Evolutionary conservation across 306 rosid species (phyloP).

Genomic region (Prunus mume): DNA sequence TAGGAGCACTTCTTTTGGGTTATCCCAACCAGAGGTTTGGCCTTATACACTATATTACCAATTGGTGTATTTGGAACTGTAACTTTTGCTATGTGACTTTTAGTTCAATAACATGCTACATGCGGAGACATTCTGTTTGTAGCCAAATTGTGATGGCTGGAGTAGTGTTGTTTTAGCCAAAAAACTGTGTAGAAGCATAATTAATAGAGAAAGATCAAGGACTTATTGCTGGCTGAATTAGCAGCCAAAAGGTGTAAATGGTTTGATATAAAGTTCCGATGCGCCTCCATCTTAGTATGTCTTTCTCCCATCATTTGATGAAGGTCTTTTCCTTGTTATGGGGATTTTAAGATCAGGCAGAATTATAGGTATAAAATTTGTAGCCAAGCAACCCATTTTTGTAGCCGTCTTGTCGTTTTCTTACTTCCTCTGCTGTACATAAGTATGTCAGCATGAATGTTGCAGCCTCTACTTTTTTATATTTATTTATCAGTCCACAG

Average conservation of each 20-base stretch:
- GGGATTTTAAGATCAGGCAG: background rate
- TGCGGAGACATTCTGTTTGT: background rate
- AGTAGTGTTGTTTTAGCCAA: background rate
- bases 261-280: background rate
- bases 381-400: background rate
- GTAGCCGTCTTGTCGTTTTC: background rate
- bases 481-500: background rate
- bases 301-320: background rate
- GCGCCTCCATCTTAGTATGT: too few species aligned
- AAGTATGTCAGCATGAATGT: background rate
- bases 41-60: conserved; percentile 2
- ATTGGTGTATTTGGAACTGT: background rate
- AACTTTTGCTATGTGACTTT: background rate
- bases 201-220: too few species aligned
- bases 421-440: background rate
- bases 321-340: background rate
- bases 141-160: background rate
- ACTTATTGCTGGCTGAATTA: too few species aligned
- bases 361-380: background rate
- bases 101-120: background rate
- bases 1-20: conserved; percentile 89
- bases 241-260: background rate
- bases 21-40: conserved; percentile 65
- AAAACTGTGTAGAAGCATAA: background rate
- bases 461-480: background rate